Evolutionary conservation across 2,329 filamentous ascomycete species (phyloP).

Genomic region (Trichoderma cornu-damae): DNA sequence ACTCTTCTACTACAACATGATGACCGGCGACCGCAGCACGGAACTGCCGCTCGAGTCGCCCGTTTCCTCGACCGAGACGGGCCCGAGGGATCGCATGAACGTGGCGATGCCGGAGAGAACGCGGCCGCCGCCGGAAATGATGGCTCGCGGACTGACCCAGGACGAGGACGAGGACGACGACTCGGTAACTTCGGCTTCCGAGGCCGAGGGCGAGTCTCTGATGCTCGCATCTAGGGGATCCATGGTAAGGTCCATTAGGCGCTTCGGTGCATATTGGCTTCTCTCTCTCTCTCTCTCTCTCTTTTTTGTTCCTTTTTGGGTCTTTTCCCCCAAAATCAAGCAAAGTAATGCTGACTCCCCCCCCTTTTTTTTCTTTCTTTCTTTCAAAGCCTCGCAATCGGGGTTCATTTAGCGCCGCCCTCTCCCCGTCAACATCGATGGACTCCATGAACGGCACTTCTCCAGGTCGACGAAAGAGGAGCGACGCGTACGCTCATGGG

Average conservation of each 20-base stretch:
- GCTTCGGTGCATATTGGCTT: background rate
- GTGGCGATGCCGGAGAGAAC: constrained; percentile 85
- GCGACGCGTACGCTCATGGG: constrained; percentile 49
- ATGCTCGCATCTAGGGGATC: constrained; percentile 65
- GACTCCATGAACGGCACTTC: constrained; percentile 76
- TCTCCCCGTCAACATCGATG: constrained; percentile 86
- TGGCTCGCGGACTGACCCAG: constrained; percentile 74
- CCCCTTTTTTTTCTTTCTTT: background rate
- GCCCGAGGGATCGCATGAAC: constrained; percentile 83
- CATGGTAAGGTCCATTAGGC: constrained; percentile 47
- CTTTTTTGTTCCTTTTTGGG: too few relatives aligned
- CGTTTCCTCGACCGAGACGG: constrained; percentile 70
- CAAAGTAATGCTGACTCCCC: background rate
- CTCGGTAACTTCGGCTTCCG: constrained; percentile 76
- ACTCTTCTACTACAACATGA: constrained; percentile 96
- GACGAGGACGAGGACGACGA: constrained; percentile 92
- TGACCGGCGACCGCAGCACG: constrained; percentile 91
- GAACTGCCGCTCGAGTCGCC: constrained; percentile 92
- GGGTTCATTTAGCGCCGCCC: constrained; percentile 61
- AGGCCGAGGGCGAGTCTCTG: constrained; percentile 69
- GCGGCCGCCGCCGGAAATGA: constrained; percentile 81
- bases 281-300: background rate
- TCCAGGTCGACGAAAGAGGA: constrained; percentile 51
- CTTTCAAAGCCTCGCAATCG: constrained; percentile 54
- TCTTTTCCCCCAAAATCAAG: too few relatives aligned